These are phyloP conservation scores for Paecilomyces niveus DNA, from an alignment of 2,329 filamentous ascomycete species.

Conservation along the genomic window DNA sequence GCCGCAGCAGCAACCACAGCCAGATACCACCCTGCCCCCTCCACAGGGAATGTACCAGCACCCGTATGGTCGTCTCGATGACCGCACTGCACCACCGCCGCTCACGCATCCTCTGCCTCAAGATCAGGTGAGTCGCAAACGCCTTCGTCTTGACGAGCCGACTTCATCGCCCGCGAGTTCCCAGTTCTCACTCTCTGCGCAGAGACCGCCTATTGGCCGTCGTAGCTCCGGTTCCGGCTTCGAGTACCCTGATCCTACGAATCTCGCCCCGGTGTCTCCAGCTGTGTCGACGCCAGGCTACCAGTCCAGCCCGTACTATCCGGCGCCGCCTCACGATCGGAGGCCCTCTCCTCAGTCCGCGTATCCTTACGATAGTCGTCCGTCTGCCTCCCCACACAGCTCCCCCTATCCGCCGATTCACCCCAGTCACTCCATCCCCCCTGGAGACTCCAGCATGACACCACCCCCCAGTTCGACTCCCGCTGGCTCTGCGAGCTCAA, in stretches of 20 bases:
- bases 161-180: neutral
- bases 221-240: conserved; percentile 39
- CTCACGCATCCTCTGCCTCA: conserved; percentile 33
- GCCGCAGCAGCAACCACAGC: conserved; percentile 35
- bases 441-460: conserved; percentile 25
- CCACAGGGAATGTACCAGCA: conserved; percentile 34
- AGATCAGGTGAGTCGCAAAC: conserved; percentile 40
- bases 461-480: conserved; percentile 34
- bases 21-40: conserved; percentile 31
- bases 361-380: conserved; percentile 36
- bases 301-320: conserved; percentile 34
- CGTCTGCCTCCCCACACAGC: conserved; percentile 37
- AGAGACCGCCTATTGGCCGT: conserved; percentile 32
- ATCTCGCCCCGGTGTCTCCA: conserved; percentile 41
- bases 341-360: conserved; percentile 39
- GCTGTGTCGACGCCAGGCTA: conserved; percentile 37
- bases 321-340: conserved; percentile 29
- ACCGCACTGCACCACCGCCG: conserved; percentile 20
- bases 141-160: conserved; percentile 13
- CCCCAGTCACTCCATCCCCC: conserved; percentile 20
- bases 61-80: conserved; percentile 28
- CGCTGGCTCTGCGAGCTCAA: conserved; percentile 21
- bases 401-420: conserved; percentile 33
- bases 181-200: conserved; percentile 14
- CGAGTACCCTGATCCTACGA: conserved; percentile 41